phyloP scores from a whole-genome alignment of 2,329 filamentous ascomycete species.

The Aspergillus brasiliensis region DNA sequence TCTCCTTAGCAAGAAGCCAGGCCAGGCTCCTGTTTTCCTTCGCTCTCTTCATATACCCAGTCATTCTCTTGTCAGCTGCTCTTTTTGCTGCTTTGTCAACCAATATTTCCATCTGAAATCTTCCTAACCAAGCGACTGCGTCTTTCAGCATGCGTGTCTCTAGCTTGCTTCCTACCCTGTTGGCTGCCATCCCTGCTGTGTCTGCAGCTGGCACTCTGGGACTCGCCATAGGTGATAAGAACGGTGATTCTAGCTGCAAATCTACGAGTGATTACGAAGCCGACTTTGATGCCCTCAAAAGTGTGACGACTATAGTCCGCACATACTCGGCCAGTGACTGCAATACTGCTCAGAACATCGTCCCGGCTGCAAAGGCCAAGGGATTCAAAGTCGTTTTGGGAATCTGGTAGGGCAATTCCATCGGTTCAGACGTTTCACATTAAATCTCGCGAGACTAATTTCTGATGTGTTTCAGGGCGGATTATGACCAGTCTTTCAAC shows the following conservation, averaged over 20 bases:
- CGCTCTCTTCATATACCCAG: background rate
- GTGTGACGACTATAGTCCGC: constrained; percentile 60
- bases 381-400: constrained; percentile 70
- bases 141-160: constrained; percentile 47
- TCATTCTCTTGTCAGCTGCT: background rate
- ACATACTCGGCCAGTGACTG: constrained; percentile 70
- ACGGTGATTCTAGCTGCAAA: constrained; percentile 64
- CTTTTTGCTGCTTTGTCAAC: background rate
- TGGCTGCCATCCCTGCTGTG: constrained; percentile 50
- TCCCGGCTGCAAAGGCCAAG: constrained; percentile 66
- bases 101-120: background rate
- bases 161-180: constrained; percentile 41
- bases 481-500: constrained; percentile 63
- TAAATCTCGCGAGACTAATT: background rate
- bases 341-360: constrained; percentile 62
- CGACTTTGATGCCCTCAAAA: constrained; percentile 65
- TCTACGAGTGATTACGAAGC: constrained; percentile 61
- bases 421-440: background rate
- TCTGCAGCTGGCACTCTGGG: constrained; percentile 61
- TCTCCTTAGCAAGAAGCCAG: background rate
- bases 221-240: constrained; percentile 68
- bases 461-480: constrained; percentile 51
- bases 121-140: background rate
- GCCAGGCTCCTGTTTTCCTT: background rate
- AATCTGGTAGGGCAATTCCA: constrained; percentile 57